These are phyloP conservation scores for Acanthamoeba castellanii DNA, from an alignment of 208 protist genomes.

Conservation along the genomic window DNA sequence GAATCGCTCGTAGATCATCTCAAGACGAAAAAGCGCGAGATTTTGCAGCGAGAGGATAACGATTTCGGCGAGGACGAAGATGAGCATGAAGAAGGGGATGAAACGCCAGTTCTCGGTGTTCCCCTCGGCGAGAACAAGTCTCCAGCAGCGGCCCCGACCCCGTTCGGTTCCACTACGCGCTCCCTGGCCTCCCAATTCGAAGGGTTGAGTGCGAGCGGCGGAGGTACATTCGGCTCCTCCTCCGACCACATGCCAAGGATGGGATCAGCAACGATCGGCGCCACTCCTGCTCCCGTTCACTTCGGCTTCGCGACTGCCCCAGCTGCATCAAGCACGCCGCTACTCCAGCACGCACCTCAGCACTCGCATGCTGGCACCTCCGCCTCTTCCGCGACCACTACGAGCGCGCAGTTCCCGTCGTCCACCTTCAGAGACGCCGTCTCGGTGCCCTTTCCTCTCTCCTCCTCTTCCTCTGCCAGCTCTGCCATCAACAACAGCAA, in stretches of 20 bases:
- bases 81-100: slow-evolving; percentile 32
- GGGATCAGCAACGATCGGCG: not conserved
- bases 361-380: not conserved
- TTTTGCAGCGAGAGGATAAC: slow-evolving; percentile 2
- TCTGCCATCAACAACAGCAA: not conserved
- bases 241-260: not conserved
- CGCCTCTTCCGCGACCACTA: not conserved
- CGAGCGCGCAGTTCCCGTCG: slow-evolving; percentile 39
- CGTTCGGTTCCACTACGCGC: not conserved
- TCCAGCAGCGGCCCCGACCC: not conserved
- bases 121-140: not conserved
- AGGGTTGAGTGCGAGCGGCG: not conserved
- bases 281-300: not conserved
- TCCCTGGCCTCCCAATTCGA: slow-evolving; percentile 38
- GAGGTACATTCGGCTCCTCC: not conserved
- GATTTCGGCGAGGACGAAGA: slow-evolving; percentile 43
- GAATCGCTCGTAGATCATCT: slow-evolving; percentile 39
- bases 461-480: not conserved
- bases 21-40: slow-evolving; percentile 56
- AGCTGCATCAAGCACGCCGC: not conserved
- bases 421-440: slow-evolving; percentile 29
- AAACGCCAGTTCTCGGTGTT: not conserved
- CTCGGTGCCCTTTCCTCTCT: not conserved
- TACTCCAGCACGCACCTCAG: not conserved
- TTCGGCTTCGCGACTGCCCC: not conserved